Conservation (phyloP, 345 rosid species). For the Camelina sativa region DNA sequence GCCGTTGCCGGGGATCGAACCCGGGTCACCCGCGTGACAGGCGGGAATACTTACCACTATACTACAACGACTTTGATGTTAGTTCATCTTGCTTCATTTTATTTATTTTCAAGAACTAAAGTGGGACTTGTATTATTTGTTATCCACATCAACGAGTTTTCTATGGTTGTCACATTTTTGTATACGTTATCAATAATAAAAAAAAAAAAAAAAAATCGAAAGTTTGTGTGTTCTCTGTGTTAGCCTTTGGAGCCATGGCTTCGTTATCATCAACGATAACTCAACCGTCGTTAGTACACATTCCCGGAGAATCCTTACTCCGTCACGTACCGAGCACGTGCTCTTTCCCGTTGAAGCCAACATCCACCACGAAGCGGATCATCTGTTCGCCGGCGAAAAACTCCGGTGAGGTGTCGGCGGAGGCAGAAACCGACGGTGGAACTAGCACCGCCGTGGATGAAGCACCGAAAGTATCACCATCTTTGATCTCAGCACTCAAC, state of each 20-base stretch:
- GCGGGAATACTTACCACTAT: slow-evolving; percentile 92
- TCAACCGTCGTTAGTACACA: slow-evolving; percentile 28
- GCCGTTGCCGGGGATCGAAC: slow-evolving; percentile 98
- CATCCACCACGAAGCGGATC: slow-evolving; percentile 25
- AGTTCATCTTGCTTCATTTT: accelerated
- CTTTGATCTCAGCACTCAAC: slow-evolving; percentile 74
- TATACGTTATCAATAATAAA: background rate
- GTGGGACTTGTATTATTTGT: background rate
- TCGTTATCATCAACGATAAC: slow-evolving; percentile 42
- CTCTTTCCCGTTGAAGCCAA: slow-evolving; percentile 36
- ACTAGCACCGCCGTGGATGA: slow-evolving; percentile 60
- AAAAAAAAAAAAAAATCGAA: background rate
- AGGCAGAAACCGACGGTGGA: slow-evolving; percentile 42
- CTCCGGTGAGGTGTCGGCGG: slow-evolving; percentile 50
- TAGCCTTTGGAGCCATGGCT: slow-evolving; percentile 29
- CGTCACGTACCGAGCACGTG: slow-evolving; percentile 39
- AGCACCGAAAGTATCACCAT: slow-evolving; percentile 57
- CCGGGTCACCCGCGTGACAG: slow-evolving; percentile 99
- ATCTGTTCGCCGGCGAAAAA: slow-evolving; percentile 42
- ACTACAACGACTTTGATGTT: slow-evolving; percentile 7
- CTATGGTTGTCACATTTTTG: slow-evolving; percentile 33
- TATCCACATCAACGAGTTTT: slow-evolving; percentile 12
- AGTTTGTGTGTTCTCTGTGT: background rate
- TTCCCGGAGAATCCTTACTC: slow-evolving; percentile 29
- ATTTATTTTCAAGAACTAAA: background rate